A percentile compares a stretch with the other conserved stretches of the same genome.
phyloP scores from a whole-genome alignment of 805 yeast species.

The Grigorovia transvaalensis region DNA sequence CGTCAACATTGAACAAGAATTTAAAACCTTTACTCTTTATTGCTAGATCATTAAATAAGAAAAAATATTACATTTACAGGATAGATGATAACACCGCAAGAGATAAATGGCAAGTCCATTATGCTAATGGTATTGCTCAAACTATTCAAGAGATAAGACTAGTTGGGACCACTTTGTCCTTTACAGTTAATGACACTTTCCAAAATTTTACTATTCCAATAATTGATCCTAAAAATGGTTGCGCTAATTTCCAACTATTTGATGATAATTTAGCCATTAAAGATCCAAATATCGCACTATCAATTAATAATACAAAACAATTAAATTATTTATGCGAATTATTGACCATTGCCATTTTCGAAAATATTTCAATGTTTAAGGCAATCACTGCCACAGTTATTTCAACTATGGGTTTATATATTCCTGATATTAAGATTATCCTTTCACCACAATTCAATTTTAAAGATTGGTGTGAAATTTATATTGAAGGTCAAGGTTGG shows the following conservation, averaged over 20 bases:
- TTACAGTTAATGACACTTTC: background rate
- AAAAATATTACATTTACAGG: constrained; percentile 9
- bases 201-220: background rate
- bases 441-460: constrained; percentile 21
- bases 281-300: constrained; percentile 3
- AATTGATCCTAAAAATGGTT: background rate
- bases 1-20: constrained; percentile 6
- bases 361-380: constrained; percentile 18
- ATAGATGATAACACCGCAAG: background rate
- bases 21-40: constrained; percentile 11
- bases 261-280: constrained; percentile 3
- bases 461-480: constrained; percentile 29
- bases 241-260: background rate
- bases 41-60: constrained; percentile 10
- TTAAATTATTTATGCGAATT: constrained; percentile 5
- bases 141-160: background rate
- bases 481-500: constrained; percentile 23
- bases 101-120: background rate
- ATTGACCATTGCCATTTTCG: constrained; percentile 16
- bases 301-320: constrained; percentile 1
- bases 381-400: constrained; percentile 22
- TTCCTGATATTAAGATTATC: constrained; percentile 23
- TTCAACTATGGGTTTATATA: constrained; percentile 17
- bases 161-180: constrained; percentile 2
- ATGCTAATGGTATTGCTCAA: background rate